These are phyloP conservation scores for Paraphaeosphaeria minitans DNA, from an alignment of 2,329 filamentous ascomycete genomes.

Conservation along the genomic window DNA sequence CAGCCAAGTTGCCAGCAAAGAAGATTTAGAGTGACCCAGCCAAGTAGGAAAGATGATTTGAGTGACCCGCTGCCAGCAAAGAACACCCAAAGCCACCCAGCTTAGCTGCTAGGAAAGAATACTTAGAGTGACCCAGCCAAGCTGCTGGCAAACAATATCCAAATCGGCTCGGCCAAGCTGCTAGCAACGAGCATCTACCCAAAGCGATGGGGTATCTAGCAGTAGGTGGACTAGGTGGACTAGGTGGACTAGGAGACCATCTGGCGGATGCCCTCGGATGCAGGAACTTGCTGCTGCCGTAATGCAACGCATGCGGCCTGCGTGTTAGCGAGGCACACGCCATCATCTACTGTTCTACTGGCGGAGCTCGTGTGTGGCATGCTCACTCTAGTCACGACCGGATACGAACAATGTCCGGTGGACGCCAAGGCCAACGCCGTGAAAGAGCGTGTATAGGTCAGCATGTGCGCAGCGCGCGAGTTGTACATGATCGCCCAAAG, in stretches of 20 bases:
- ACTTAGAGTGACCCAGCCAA: too few species aligned
- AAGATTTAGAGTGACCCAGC: too few species aligned
- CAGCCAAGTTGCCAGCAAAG: too few species aligned
- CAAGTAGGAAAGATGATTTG: too few species aligned
- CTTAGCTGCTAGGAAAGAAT: too few species aligned
- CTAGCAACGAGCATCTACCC: too few species aligned
- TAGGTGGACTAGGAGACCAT: too few species aligned
- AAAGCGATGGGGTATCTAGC: not conserved
- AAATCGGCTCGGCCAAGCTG: too few species aligned
- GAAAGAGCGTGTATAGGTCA: slow-evolving; percentile 13
- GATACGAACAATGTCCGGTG: not conserved
- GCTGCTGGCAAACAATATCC: too few species aligned
- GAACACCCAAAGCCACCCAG: too few species aligned
- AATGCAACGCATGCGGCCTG: not conserved
- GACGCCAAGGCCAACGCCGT: slow-evolving; percentile 12
- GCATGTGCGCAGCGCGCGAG: slow-evolving; percentile 1
- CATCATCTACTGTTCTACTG: too few species aligned
- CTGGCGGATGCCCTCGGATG: slow-evolving; percentile 20
- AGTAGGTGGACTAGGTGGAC: too few species aligned
- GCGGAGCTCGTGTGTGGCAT: not conserved
- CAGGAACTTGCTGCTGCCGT: slow-evolving; percentile 19
- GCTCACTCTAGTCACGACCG: not conserved
- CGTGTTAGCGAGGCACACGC: not conserved
- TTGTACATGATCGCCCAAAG: not conserved
- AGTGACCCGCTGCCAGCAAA: not conserved